phyloP scores from a whole-genome alignment of 2,329 filamentous ascomycete species.

The Diaporthe amygdali region DNA sequence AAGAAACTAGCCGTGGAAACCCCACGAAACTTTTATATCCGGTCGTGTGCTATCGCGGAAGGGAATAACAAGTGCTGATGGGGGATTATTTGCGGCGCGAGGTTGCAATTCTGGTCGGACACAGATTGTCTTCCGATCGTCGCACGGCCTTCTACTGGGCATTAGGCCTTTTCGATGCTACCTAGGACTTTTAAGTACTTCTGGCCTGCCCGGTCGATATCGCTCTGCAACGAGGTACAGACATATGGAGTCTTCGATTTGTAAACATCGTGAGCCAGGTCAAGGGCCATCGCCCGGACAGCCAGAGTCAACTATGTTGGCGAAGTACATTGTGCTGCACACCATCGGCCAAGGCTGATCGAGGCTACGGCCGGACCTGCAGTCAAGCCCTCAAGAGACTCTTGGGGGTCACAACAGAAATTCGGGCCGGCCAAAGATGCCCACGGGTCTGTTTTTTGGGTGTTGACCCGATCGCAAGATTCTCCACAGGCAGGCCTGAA shows the following conservation, averaged over 20 bases:
- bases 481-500: constrained; percentile 13
- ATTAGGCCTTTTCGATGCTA: not conserved
- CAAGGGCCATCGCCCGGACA: too few relatives aligned
- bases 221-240: not conserved
- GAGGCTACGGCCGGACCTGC: constrained; percentile 8
- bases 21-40: not conserved
- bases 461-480: not conserved
- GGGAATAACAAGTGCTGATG: not conserved
- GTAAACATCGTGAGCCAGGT: not conserved
- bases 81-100: not conserved
- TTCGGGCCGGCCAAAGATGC: constrained; percentile 2
- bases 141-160: constrained; percentile 19
- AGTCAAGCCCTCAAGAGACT: not conserved
- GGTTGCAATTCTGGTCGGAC: not conserved
- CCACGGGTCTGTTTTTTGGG: not conserved
- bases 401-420: not conserved
- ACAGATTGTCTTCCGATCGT: constrained; percentile 20
- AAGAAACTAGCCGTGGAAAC: not conserved
- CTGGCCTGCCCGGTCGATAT: not conserved
- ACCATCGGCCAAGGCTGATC: not conserved
- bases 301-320: too few relatives aligned
- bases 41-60: not conserved
- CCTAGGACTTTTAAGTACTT: not conserved
- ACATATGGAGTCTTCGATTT: not conserved
- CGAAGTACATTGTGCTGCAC: not conserved